These are phyloP conservation scores for Cryptococcus maquisensis DNA, from an alignment of 1,284 basidiomycete genomes.

Conservation along the genomic window DNA sequence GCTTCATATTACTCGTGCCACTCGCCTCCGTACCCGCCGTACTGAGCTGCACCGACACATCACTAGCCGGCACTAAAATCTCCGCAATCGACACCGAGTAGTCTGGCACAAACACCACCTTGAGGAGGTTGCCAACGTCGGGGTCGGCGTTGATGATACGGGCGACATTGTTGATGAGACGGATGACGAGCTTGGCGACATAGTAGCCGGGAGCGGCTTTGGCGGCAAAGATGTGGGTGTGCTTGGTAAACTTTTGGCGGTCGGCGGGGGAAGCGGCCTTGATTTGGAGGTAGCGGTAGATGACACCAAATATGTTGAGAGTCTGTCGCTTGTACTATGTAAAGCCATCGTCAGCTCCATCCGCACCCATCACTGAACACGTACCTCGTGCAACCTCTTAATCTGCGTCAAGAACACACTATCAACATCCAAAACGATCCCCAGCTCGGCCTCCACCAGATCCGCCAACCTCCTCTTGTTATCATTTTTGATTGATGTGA, in stretches of 20 bases:
- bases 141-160: conserved; percentile 78
- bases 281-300: conserved; percentile 76
- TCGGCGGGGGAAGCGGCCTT: conserved; percentile 72
- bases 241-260: conserved; percentile 69
- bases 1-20: conserved; percentile 76
- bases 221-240: conserved; percentile 71
- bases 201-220: conserved; percentile 53
- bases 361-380: neutral
- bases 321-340: conserved; percentile 73
- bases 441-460: conserved; percentile 69
- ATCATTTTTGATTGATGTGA: conserved; percentile 75
- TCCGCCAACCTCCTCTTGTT: conserved; percentile 68
- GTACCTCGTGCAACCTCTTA: conserved; percentile 58
- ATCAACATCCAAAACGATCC: conserved; percentile 60
- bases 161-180: conserved; percentile 82
- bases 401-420: conserved; percentile 91
- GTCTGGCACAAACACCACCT: conserved; percentile 73
- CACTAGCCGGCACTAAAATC: conserved; percentile 82
- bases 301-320: conserved; percentile 59
- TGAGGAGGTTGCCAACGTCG: conserved; percentile 76
- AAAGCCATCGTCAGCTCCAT: conserved; percentile 31
- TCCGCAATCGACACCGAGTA: conserved; percentile 80
- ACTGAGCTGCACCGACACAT: conserved; percentile 88
- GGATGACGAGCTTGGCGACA: conserved; percentile 65
- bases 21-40: conserved; percentile 81